A percentile compares a stretch with the other conserved stretches of the same genome.
Conservation (phyloP, 495 filamentous ascomycete genomes). For the Peziza echinospora region DNA sequence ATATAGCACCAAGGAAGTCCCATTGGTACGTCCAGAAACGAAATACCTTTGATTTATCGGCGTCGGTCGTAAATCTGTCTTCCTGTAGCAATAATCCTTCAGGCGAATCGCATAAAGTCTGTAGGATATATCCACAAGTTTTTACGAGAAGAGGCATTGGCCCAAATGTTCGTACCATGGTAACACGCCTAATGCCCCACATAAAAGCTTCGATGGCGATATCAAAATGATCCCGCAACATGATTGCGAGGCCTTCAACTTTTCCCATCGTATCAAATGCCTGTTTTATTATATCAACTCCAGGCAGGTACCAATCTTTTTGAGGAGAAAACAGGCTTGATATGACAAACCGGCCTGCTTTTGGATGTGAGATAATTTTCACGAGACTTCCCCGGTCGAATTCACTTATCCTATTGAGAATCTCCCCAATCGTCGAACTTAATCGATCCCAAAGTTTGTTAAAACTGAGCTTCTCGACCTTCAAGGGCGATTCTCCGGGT, state of each 20-base stretch:
- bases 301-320: conserved; percentile 12
- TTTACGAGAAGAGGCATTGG: conserved; percentile 50
- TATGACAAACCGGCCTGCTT: background rate
- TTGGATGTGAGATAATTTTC: conserved; percentile 3
- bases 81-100: conserved; percentile 49
- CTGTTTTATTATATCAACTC: conserved; percentile 13
- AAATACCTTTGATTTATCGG: background rate
- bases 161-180: conserved; percentile 36
- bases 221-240: conserved; percentile 16
- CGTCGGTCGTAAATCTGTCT: conserved; percentile 23
- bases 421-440: conserved; percentile 5
- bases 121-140: conserved; percentile 51
- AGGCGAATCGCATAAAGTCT: conserved; percentile 60
- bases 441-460: conserved; percentile 9
- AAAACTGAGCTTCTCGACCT: conserved; percentile 8
- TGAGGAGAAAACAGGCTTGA: conserved; percentile 11
- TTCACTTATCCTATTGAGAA: conserved; percentile 12
- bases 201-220: conserved; percentile 12
- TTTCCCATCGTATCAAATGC: conserved; percentile 15
- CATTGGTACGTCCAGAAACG: conserved; percentile 68
- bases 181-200: conserved; percentile 6
- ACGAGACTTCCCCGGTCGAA: conserved; percentile 8
- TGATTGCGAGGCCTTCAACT: conserved; percentile 14
- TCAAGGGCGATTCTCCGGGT: conserved; percentile 4
- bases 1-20: conserved; percentile 58